Percentiles rank a stretch among this genome's conserved stretches.
These are phyloP conservation scores for Dactylellina drechsleri DNA, from an alignment of 2,329 filamentous ascomycete species.

Conservation along the genomic window DNA sequence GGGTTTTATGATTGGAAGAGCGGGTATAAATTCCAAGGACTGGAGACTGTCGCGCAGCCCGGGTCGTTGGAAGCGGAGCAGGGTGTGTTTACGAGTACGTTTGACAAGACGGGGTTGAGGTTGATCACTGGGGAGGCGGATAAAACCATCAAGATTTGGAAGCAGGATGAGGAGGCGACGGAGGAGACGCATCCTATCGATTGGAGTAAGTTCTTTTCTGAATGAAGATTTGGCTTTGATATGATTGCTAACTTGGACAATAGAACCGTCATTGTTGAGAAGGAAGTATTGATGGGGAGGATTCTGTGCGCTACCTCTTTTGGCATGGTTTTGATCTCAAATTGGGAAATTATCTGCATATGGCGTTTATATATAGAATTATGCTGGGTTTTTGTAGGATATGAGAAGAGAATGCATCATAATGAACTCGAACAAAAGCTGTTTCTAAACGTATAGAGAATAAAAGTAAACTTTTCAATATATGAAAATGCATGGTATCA, in stretches of 20 bases:
- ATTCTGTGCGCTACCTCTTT: neutral
- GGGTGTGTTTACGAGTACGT: slow-evolving; percentile 92
- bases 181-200: slow-evolving; percentile 89
- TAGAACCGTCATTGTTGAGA: slow-evolving; percentile 52
- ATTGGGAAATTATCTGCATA: slow-evolving; percentile 13
- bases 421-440: neutral
- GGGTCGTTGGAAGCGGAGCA: slow-evolving; percentile 93
- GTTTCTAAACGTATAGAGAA: slow-evolving; percentile 8
- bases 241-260: slow-evolving; percentile 20
- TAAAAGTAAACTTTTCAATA: slow-evolving; percentile 18
- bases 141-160: slow-evolving; percentile 99
- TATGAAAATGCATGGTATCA: slow-evolving; percentile 36
- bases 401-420: slow-evolving; percentile 32
- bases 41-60: slow-evolving; percentile 92
- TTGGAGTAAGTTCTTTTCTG: slow-evolving; percentile 69
- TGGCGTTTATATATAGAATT: slow-evolving; percentile 46
- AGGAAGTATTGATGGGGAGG: slow-evolving; percentile 23
- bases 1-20: slow-evolving; percentile 99
- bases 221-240: neutral
- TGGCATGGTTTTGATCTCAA: slow-evolving; percentile 20
- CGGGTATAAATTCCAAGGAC: slow-evolving; percentile 86
- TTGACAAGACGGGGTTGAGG: slow-evolving; percentile 86
- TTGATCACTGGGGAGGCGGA: slow-evolving; percentile 95
- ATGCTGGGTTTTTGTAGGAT: slow-evolving; percentile 33
- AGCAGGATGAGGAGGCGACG: slow-evolving; percentile 88